These are phyloP conservation scores for Taphrina communis DNA, from an alignment of 1,139 yeast species.

Conservation along the genomic window DNA sequence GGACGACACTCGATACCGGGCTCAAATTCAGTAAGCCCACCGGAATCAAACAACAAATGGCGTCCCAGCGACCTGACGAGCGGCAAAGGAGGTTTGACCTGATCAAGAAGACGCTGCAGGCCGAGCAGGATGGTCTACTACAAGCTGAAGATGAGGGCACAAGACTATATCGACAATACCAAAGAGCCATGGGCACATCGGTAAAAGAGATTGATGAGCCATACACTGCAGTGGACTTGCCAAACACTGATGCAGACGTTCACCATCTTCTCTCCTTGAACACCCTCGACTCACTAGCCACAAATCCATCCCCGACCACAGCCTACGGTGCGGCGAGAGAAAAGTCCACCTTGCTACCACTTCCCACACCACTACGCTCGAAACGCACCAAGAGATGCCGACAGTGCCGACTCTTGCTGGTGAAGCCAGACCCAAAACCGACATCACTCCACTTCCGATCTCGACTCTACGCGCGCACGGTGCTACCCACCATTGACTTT, in stretches of 20 bases:
- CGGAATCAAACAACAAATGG: constrained; percentile 37
- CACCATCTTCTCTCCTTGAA: neutral
- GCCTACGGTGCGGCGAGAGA: neutral
- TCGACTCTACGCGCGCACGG: constrained; percentile 14
- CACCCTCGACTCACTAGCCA: constrained; percentile 1
- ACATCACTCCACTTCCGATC: constrained; percentile 13
- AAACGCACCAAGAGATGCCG: constrained; percentile 32
- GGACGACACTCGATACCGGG: constrained; percentile 43
- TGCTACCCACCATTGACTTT: constrained; percentile 14
- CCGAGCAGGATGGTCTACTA: neutral
- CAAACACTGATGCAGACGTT: neutral
- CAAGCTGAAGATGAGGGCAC: constrained; percentile 5
- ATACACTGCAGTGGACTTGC: neutral
- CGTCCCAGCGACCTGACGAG: constrained; percentile 7
- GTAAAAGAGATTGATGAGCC: neutral
- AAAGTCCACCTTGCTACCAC: constrained; percentile 1
- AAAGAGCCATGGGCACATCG: constrained; percentile 5
- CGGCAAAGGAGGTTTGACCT: neutral
- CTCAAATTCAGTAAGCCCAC: constrained; percentile 41
- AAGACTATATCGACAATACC: constrained; percentile 10
- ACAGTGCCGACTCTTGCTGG: constrained; percentile 19
- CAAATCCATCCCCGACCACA: neutral
- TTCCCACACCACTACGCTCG: constrained; percentile 21
- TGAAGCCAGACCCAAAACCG: constrained; percentile 27
- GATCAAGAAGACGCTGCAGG: neutral